A percentile compares a stretch with the other conserved stretches of the same genome.
phyloP scores from a whole-genome alignment of 768 basidiomycete genomes.

The Cyclocybe aegerita region DNA sequence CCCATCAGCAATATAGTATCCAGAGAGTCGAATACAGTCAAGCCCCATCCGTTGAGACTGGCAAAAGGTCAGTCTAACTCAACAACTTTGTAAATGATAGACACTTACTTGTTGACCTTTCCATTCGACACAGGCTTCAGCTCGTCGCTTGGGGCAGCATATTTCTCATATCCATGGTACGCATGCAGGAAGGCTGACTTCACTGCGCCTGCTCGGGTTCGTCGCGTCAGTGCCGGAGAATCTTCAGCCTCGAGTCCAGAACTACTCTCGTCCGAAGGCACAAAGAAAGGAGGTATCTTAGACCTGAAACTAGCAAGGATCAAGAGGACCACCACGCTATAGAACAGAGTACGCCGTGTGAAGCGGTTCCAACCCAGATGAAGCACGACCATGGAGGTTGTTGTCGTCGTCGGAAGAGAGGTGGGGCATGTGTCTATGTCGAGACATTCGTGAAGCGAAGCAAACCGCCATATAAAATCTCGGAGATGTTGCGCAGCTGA shows the following conservation, averaged over 20 bases:
- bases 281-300: not conserved
- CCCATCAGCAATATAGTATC: conserved; percentile 87
- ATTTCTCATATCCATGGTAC: conserved; percentile 61
- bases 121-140: conserved; percentile 50
- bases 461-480: too few relatives aligned
- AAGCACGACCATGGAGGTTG: too few relatives aligned
- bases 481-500: too few relatives aligned
- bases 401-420: not conserved
- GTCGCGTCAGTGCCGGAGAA: conserved; percentile 43
- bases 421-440: too few relatives aligned
- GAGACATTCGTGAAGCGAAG: too few relatives aligned
- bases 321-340: too few relatives aligned
- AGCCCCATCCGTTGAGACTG: conserved; percentile 82
- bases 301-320: too few relatives aligned
- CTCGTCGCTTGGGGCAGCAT: conserved; percentile 67
- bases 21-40: conserved; percentile 77
- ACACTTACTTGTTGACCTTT: conserved; percentile 49
- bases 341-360: too few relatives aligned
- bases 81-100: not conserved
- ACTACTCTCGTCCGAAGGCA: not conserved
- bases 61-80: not conserved
- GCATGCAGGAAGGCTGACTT: conserved; percentile 66
- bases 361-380: too few relatives aligned
- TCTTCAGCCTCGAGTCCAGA: not conserved
- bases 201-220: conserved; percentile 51